phyloP scores from a whole-genome alignment of 352 stramenopile species.

The Phytophthora megakarya region DNA sequence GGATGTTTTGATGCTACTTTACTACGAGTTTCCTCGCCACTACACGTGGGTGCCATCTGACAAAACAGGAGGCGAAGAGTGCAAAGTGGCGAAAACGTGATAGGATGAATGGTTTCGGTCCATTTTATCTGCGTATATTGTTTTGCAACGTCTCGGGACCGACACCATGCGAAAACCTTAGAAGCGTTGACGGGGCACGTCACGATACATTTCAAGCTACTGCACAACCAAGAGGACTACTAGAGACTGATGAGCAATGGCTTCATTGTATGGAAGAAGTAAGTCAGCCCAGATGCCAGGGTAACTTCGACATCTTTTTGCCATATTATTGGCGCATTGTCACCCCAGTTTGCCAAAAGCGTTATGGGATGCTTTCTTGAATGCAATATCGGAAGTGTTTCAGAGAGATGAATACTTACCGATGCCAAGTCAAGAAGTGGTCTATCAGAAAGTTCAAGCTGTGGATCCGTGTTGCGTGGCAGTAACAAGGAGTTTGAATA shows the following conservation, averaged over 20 bases:
- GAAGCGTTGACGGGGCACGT: neutral
- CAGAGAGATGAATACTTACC: neutral
- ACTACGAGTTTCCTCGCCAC: too few relatives aligned
- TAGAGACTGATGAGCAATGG: neutral
- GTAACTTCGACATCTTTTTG: neutral
- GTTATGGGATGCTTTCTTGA: neutral
- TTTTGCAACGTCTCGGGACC: neutral
- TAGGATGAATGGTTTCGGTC: neutral
- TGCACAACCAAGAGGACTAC: too few relatives aligned
- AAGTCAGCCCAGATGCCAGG: neutral
- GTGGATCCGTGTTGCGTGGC: neutral
- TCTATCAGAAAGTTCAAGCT: neutral
- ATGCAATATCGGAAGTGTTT: neutral
- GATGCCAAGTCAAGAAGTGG: neutral
- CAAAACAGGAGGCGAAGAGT: neutral
- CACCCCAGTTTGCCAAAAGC: neutral
- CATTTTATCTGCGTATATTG: neutral
- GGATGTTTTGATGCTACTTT: too few relatives aligned
- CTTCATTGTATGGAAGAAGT: neutral
- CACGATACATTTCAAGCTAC: too few relatives aligned
- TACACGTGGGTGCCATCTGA: too few relatives aligned
- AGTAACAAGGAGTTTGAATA: too few relatives aligned
- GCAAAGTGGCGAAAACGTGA: neutral
- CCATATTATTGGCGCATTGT: neutral
- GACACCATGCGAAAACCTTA: neutral